Conservation (phyloP, 2,329 filamentous ascomycete genomes). For the Davidsoniella virescens region DNA sequence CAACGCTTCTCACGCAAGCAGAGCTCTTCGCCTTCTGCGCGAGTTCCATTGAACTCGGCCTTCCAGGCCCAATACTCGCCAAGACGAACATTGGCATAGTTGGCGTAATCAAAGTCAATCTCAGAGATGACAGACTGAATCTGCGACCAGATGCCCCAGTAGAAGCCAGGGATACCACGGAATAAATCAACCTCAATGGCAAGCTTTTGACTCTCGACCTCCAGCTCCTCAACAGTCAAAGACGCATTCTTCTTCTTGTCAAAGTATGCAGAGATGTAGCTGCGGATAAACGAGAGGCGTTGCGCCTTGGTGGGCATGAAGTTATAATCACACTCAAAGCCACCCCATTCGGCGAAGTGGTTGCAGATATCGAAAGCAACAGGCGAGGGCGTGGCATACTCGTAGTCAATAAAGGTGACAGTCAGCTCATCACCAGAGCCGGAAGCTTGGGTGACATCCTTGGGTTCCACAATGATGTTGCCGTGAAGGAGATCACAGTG, state of each 20-base stretch:
- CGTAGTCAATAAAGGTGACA: slow-evolving; percentile 91
- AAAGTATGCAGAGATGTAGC: slow-evolving; percentile 68
- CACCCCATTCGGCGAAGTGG: slow-evolving; percentile 96
- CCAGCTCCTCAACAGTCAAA: slow-evolving; percentile 25
- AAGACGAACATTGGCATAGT: slow-evolving; percentile 71
- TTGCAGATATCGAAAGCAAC: slow-evolving; percentile 94
- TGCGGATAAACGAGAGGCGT: slow-evolving; percentile 62
- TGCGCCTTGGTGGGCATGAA: slow-evolving; percentile 64
- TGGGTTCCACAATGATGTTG: slow-evolving; percentile 74
- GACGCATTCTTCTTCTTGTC: slow-evolving; percentile 26
- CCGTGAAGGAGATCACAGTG: slow-evolving; percentile 94
- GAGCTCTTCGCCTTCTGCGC: slow-evolving; percentile 40
- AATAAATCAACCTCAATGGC: slow-evolving; percentile 72
- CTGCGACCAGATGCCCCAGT: slow-evolving; percentile 85
- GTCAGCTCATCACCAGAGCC: slow-evolving; percentile 21
- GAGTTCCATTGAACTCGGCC: slow-evolving; percentile 49
- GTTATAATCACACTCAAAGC: slow-evolving; percentile 84
- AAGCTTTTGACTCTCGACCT: slow-evolving; percentile 51
- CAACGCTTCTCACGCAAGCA: slow-evolving; percentile 67
- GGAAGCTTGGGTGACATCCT: slow-evolving; percentile 14
- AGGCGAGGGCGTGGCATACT: slow-evolving; percentile 87
- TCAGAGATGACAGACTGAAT: slow-evolving; percentile 90
- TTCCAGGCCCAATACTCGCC: slow-evolving; percentile 93
- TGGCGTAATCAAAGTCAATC: slow-evolving; percentile 93
- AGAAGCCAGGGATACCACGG: slow-evolving; percentile 77